Base-by-base conservation (phyloP, 805 yeast genomes). In the Lachancea kluyveri region DNA sequence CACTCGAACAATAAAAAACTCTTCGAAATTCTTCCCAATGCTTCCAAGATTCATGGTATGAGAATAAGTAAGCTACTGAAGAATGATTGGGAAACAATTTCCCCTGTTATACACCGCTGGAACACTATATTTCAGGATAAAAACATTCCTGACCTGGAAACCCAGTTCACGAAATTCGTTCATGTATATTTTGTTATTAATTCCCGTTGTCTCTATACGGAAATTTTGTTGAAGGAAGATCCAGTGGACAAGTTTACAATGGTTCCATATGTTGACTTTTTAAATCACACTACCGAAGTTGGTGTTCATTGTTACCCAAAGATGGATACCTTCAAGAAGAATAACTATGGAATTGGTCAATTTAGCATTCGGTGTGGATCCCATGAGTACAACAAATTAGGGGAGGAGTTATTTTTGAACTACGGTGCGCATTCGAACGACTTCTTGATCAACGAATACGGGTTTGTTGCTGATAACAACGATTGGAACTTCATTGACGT, bases 391-490 rank as follows among this genome's bases (percentile, higher is more conserved):
- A 11, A 18, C 4, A 37, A 12, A 6, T 5, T 46, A 30, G 52
- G 47, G 4, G 77, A 77, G 10, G 94, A 88, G 51, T 43, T 90
- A 2, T 74, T 64, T 44, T 67, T 90, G 42, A 73, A 79, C 31
- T 90, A 90, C 52, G 97, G 97, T 1, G 77, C 95, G 1, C 96
- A 90, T 54, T 75, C 82, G 7, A 87, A 90, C 52, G 86, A 77
- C 30, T 84, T 84, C 42, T 58, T 90, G 20, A 60, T 86, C 7
- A 76, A 82, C 46, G 97, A 90, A 54, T 90, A 90, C 50, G 97
- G 96, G 1, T 90, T 90, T 62, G 65, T 68, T 21, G 54, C 82
- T 1, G 50, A 53, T 0, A 48, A 54, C 1, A 85, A 86, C 50
- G 58, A 53, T 13, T 82, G 88, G 86, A 78, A 85, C 44, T 76